Evolutionary conservation across 306 rosid species (phyloP).

Genomic region (Elaeagnus macrophylla): DNA sequence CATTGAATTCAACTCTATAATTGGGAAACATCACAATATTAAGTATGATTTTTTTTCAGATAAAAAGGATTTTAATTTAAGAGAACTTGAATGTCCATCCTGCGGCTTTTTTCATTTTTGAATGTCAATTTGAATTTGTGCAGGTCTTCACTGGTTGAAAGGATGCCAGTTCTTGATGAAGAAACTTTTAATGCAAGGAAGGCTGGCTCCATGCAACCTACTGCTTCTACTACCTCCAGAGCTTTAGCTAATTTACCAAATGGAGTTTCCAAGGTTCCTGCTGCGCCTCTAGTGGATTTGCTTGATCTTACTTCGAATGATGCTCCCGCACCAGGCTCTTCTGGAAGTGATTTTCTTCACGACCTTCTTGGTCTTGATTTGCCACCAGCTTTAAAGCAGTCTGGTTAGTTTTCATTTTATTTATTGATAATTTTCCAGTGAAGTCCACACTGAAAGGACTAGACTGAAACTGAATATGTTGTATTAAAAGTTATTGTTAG

Average conservation of each 20-base stretch:
- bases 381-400: constrained; percentile 40
- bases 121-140: constrained; percentile 15
- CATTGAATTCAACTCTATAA: constrained; percentile 68
- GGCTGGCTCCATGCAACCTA: constrained; percentile 51
- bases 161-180: constrained; percentile 96
- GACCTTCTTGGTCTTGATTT: constrained; percentile 89
- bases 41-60: constrained; percentile 35
- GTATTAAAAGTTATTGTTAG: background rate
- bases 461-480: background rate
- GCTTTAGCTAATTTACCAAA: constrained; percentile 67
- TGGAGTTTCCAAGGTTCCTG: constrained; percentile 60
- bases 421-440: background rate
- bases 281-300: constrained; percentile 79
- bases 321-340: constrained; percentile 64
- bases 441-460: background rate
- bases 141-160: constrained; percentile 78
- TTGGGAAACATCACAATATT: constrained; percentile 72
- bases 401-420: constrained; percentile 47
- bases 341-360: constrained; percentile 80
- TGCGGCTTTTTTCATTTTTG: background rate
- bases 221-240: constrained; percentile 44
- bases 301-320: constrained; percentile 80
- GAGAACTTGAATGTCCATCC: constrained; percentile 7
- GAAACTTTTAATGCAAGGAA: constrained; percentile 70
- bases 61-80: constrained; percentile 6